Base-by-base conservation (phyloP, 1,284 basidiomycete species). In the Tausonia pullulans region DNA sequence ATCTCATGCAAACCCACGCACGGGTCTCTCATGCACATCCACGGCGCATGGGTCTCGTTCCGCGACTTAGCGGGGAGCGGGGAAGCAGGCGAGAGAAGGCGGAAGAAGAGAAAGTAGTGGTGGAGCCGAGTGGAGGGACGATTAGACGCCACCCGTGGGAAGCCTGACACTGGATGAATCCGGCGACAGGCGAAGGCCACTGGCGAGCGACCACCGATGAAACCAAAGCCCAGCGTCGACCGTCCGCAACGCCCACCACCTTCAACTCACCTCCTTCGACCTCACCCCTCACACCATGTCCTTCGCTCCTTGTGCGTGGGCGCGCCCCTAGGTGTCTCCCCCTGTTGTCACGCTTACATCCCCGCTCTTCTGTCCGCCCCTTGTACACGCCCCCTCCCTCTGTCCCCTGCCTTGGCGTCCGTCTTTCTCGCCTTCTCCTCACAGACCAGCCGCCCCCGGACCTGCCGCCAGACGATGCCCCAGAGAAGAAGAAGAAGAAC, bases 391-490 rank as follows among this genome's bases (percentile, higher is more conserved):
- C 39, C 27, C 41, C 48, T 49, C 44, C 27, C 46, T 52, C 16
- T n/a, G 27, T 49, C 9, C 14, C 10, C 44, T 44, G 5, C 7
- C 54, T 9, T 54, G 9, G 14, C n/a, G 40, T 16, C 9, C 16
- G 10, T 58, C 49, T 14, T 52, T 14, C 11, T 48, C 59, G 14
- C n/a, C 55, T 45, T 62, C 16, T n/a, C 64, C 57, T 39, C 11
- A 41, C 52, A 65, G 64, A 65, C 52, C 64, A 65, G 54, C 64
- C 64, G 5, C 64, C 64, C 51, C 64, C 64, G 14, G 64, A 65
- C 14, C 60, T 65, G 4, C 64, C 64, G 8, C 60, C 60, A 27
- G 55, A 60, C 13, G 64, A 65, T 39, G 52, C 45, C 11, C 51
- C 45, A 10, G 40, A 55, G 13, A 52, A 48, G 4, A 13, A 48